Base-by-base conservation (phyloP, 768 basidiomycete species). In the Leccinum imitatum region DNA sequence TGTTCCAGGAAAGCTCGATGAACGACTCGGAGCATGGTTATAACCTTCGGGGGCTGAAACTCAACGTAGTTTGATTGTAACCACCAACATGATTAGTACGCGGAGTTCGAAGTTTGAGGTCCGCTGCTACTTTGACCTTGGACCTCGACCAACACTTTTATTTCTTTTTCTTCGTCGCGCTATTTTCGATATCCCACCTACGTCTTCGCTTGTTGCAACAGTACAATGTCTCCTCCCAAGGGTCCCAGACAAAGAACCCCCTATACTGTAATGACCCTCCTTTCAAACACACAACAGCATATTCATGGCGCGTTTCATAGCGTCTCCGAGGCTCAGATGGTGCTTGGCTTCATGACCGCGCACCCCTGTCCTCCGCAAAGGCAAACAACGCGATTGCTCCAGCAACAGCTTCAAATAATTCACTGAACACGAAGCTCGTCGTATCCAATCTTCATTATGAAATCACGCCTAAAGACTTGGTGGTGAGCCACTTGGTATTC, bases 361-460 rank as follows among this genome's bases (percentile, higher is more conserved):
- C 86, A 50, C 84, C 84, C 21, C 76, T 54, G 75, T 77, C 57
- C 67, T 71, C 70, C 53, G 65, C 61, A 51, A 67, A 65, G 17
- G 65, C 65, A 54, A 73, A 70, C 65, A 63, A 64, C 39, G 59
- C 61, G 21, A 70, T 67, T 59, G 47, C 67, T 23, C 57, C 65
- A 30, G 59, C 67, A 19, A 63, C 71, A 19, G 58, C 57, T 11
- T 19, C 66, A 3, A 70, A 78, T 25, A 59, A 48, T 31, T 67
- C 76, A 14, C 67, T 76, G 3, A 81, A 79, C 63, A 75, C 82
- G 56, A 86, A 86, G 70, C 84, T 95, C 64, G 72, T 90, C 63
- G 89, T 96, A 65, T 86, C 90, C 68, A 93, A 93, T 73, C 68
- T 97, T 64, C 95, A 97, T 77, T 97, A 96, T 66, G 94, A 96